Base-by-base conservation (phyloP, 176 grass and related monocot species). In the Triticum urartu region DNA sequence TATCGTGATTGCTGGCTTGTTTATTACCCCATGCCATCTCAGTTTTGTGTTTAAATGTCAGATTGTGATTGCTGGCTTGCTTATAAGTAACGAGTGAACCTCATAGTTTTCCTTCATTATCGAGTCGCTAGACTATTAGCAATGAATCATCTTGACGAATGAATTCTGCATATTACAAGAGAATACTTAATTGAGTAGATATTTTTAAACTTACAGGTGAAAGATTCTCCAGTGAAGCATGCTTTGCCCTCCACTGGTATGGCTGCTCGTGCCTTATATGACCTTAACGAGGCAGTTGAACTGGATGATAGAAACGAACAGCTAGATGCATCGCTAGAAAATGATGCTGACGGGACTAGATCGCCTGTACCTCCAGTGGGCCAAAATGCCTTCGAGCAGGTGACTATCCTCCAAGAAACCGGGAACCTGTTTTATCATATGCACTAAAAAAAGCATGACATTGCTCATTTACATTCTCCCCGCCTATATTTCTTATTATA, bases 241-340 rank as follows among this genome's bases (percentile, higher is more conserved):
- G 64, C 66, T 81, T 85, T 95, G 67, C 94, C 89, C 34, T 85
- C 91, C 26, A 95, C 94, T 34, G 87, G 94, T 69, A 93, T 95
- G 94, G 84, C 91, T 78, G 91, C 91, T 68, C 81, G 92, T 91
- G 89, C 90, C 48, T 36, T 87, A 62, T 89, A 95, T 86, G 93
- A 95, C 85, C 78, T 91, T 15, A 60, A 83, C 13, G 91, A 93
- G 72, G 91, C 94, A 63, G 45, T 89, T 87, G 94, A 93, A 66
- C 62, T 93, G 81, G 91, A 93, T 64, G 94, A 91, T 77, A 93
- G 80, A 65, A 50, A 81, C 76, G 91, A 93, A 83, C 36, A 73
- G 36, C 42, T 79, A 25, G 87, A 91, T 1, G 64, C 47, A n/a
- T 77, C 61, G 35, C n/a, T 82, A 80, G 89, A 89, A 76, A 80